These are phyloP conservation scores for Candida lessepsii DNA, from an alignment of 805 yeast genomes.

Conservation along the genomic window DNA sequence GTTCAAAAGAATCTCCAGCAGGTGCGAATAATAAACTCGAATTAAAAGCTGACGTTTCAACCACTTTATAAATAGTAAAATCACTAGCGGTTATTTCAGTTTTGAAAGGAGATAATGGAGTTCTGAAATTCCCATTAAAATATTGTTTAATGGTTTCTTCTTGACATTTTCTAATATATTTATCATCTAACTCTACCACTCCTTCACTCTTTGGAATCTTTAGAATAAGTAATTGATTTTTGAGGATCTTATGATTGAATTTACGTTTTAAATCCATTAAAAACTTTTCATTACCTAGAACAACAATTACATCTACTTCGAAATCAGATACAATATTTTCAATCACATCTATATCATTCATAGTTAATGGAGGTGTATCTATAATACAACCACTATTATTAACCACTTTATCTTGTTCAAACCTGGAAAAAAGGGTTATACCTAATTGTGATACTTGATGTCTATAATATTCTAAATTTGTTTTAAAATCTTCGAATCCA, in stretches of 20 bases:
- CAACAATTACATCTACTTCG: constrained; percentile 58
- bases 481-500: constrained; percentile 62
- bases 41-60: constrained; percentile 42
- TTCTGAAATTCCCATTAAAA: constrained; percentile 73
- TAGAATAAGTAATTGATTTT: constrained; percentile 42
- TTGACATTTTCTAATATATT: constrained; percentile 66
- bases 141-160: constrained; percentile 80
- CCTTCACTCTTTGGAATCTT: constrained; percentile 76
- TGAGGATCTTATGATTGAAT: constrained; percentile 32
- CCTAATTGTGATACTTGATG: constrained; percentile 50
- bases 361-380: constrained; percentile 68
- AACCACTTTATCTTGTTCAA: constrained; percentile 48
- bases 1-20: constrained; percentile 41
- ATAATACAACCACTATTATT: constrained; percentile 59
- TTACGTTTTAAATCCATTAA: constrained; percentile 60
- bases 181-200: constrained; percentile 69
- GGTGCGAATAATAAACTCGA: constrained; percentile 40
- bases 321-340: constrained; percentile 60
- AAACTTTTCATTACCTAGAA: constrained; percentile 74
- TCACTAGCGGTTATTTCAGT: constrained; percentile 67
- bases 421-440: constrained; percentile 45
- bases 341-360: constrained; percentile 50
- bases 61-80: constrained; percentile 58
- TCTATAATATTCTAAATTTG: constrained; percentile 58
- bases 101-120: constrained; percentile 80